These are phyloP conservation scores for Pseudogymnoascus sp. DNA, from an alignment of 2,329 filamentous ascomycete genomes.

Conservation along the genomic window DNA sequence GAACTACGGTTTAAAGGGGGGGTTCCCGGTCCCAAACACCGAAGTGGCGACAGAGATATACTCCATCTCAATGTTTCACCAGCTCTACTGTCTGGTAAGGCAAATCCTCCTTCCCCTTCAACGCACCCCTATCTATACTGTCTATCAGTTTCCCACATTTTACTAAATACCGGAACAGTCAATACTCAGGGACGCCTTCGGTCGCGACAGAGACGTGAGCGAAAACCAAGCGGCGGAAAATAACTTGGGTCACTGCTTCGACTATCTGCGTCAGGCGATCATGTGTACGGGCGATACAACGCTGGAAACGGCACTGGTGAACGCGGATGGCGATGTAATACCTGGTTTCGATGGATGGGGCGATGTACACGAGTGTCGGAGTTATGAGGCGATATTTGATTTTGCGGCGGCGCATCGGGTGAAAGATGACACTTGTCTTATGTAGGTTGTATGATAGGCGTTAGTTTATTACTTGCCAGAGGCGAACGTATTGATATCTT, in stretches of 20 bases:
- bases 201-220: background rate
- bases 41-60: background rate
- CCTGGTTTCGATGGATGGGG: background rate
- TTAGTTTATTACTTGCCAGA: background rate
- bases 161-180: background rate
- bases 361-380: background rate
- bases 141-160: background rate
- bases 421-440: background rate
- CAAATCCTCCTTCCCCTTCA: background rate
- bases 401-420: background rate
- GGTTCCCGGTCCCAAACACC: background rate
- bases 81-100: background rate
- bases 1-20: background rate
- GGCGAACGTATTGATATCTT: background rate
- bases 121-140: background rate
- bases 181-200: background rate
- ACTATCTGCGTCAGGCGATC: slow-evolving; percentile 19
- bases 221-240: background rate
- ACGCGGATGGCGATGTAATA: background rate
- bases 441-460: background rate
- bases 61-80: background rate
- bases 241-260: slow-evolving; percentile 20
- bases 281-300: slow-evolving; percentile 22
- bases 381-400: background rate
- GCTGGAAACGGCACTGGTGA: slow-evolving; percentile 31